These are phyloP conservation scores for Cyphellophora europaea DNA, from an alignment of 2,329 filamentous ascomycete genomes.

Conservation along the genomic window DNA sequence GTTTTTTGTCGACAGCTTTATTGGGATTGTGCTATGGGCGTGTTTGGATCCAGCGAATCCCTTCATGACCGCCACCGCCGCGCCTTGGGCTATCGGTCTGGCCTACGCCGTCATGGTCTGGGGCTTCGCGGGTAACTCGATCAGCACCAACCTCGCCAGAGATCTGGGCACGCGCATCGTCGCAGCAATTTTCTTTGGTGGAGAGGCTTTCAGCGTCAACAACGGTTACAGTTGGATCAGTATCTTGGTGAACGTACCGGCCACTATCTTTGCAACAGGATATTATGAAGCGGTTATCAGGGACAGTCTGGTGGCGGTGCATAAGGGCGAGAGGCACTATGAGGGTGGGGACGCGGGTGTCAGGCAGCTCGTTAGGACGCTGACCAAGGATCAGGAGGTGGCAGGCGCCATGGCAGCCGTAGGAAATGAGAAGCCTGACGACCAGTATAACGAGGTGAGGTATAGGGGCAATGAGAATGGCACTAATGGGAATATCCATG, in stretches of 20 bases:
- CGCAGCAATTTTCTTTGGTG: slow-evolving; percentile 48
- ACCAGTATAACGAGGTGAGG: no score
- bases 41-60: slow-evolving; percentile 50
- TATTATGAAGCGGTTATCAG: slow-evolving; percentile 48
- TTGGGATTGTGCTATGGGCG: slow-evolving; percentile 50
- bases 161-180: slow-evolving; percentile 52
- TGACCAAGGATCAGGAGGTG: no score
- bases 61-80: slow-evolving; percentile 39
- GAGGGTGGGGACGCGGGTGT: slow-evolving; percentile 11
- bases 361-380: no score
- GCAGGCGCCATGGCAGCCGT: no score
- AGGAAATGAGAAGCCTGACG: no score
- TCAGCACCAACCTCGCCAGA: slow-evolving; percentile 48
- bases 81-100: slow-evolving; percentile 47
- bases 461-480: no score
- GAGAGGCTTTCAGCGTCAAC: slow-evolving; percentile 37
- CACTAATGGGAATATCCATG: no score
- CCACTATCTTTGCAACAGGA: slow-evolving; percentile 44
- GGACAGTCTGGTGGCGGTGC: slow-evolving; percentile 23
- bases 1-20: slow-evolving; percentile 50
- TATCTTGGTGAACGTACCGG: slow-evolving; percentile 48
- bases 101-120: slow-evolving; percentile 47
- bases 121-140: slow-evolving; percentile 47
- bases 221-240: slow-evolving; percentile 42
- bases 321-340: not conserved